phyloP scores from a whole-genome alignment of 2,329 filamentous ascomycete species.

The Canariomyces notabilis region DNA sequence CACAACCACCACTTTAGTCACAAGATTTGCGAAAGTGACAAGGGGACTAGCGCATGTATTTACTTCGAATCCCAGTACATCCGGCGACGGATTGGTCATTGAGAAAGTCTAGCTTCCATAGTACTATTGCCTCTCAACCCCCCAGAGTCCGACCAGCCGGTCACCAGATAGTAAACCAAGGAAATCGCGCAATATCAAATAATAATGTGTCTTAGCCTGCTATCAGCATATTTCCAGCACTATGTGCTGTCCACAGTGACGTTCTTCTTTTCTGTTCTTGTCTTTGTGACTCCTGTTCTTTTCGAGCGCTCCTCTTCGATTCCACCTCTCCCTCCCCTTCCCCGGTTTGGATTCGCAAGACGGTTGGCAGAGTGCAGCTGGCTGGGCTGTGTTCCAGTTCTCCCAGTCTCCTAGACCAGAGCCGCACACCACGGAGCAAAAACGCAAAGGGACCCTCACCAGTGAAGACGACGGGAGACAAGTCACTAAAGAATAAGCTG shows the following conservation, averaged over 20 bases:
- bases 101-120: conserved; percentile 16
- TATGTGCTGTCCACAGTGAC: not conserved
- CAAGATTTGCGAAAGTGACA: not conserved
- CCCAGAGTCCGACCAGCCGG: not conserved
- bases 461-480: conserved; percentile 6
- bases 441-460: conserved; percentile 1
- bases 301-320: not conserved
- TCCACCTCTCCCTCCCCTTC: conserved; percentile 2
- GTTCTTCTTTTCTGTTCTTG: conserved; percentile 9
- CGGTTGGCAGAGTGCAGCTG: not conserved
- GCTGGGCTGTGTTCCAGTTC: conserved; percentile 5
- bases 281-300: conserved; percentile 3
- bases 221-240: not conserved
- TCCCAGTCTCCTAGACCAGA: not conserved
- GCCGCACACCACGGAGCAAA: not conserved
- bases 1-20: too few species aligned
- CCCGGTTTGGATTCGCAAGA: not conserved
- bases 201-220: not conserved
- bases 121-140: not conserved
- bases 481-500: conserved; percentile 1
- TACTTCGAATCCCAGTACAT: conserved; percentile 14
- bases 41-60: not conserved
- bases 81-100: conserved; percentile 21
- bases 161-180: not conserved
- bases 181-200: not conserved